Conservation (phyloP, 2,329 filamentous ascomycete genomes). For the Diplodia seriata region DNA sequence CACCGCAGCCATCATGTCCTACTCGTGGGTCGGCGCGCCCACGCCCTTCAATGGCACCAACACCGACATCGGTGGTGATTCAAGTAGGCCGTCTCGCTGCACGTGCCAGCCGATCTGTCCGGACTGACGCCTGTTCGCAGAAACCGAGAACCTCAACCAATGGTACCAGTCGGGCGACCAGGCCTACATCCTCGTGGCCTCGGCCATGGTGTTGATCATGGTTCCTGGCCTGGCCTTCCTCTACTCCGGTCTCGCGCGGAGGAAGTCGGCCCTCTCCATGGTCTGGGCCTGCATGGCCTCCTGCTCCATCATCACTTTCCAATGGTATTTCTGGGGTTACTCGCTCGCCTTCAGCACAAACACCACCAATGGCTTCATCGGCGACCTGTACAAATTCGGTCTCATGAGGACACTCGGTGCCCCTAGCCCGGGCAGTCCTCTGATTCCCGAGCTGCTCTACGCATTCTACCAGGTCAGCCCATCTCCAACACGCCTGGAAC, state of each 20-base stretch:
- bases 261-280: slow-evolving; percentile 96
- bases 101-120: slow-evolving; percentile 16
- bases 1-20: slow-evolving; percentile 51
- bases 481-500: slow-evolving; percentile 9
- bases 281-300: slow-evolving; percentile 98
- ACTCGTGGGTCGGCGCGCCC: slow-evolving; percentile 56
- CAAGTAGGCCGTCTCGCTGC: slow-evolving; percentile 63
- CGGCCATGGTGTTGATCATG: slow-evolving; percentile 96
- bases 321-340: slow-evolving; percentile 99
- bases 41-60: slow-evolving; percentile 62
- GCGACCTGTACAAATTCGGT: slow-evolving; percentile 87
- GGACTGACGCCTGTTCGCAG: slow-evolving; percentile 54
- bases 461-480: slow-evolving; percentile 83
- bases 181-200: slow-evolving; percentile 87
- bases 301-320: slow-evolving; percentile 88
- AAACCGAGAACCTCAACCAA: slow-evolving; percentile 88
- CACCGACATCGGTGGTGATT: slow-evolving; percentile 73
- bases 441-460: slow-evolving; percentile 89
- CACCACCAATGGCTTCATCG: slow-evolving; percentile 88
- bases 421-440: slow-evolving; percentile 86
- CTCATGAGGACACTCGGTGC: slow-evolving; percentile 81
- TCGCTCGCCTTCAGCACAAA: slow-evolving; percentile 87
- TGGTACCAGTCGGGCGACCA: slow-evolving; percentile 93
- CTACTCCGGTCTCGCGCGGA: slow-evolving; percentile 94
- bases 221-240: slow-evolving; percentile 95